phyloP scores from a whole-genome alignment of 768 basidiomycete genomes.

The Mycena galericulata region DNA sequence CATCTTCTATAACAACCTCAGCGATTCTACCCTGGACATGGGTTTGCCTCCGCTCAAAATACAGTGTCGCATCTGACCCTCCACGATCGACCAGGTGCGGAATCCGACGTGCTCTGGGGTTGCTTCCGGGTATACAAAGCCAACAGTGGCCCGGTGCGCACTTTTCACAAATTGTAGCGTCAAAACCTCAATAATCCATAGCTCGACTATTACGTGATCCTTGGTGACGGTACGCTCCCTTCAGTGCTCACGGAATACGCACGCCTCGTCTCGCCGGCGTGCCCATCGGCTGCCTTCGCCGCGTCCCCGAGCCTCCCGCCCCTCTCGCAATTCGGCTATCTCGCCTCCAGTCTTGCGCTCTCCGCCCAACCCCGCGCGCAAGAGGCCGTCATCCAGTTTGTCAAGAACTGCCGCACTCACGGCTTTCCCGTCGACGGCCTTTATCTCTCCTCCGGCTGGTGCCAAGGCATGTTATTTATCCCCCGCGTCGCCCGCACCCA shows the following conservation, averaged over 20 bases:
- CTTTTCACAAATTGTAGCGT: background rate
- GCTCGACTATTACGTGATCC: slow-evolving; percentile 36
- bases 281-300: slow-evolving; percentile 19
- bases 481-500: background rate
- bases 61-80: background rate
- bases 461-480: slow-evolving; percentile 13
- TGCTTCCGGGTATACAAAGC: slow-evolving; percentile 34
- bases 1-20: slow-evolving; percentile 36
- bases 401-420: slow-evolving; percentile 33
- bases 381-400: slow-evolving; percentile 32
- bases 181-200: background rate
- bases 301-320: slow-evolving; percentile 34
- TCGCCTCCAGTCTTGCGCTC: slow-evolving; percentile 33
- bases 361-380: slow-evolving; percentile 34
- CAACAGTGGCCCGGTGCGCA: slow-evolving; percentile 30
- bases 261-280: slow-evolving; percentile 31
- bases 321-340: slow-evolving; percentile 36
- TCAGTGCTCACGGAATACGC: slow-evolving; percentile 35
- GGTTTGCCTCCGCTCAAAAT: background rate
- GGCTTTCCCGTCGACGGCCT: slow-evolving; percentile 36
- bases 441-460: slow-evolving; percentile 37
- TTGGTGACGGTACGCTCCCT: slow-evolving; percentile 34
- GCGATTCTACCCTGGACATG: slow-evolving; percentile 30
- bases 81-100: slow-evolving; percentile 13
- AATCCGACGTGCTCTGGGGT: slow-evolving; percentile 32